phyloP scores from a whole-genome alignment of 1,139 yeast species.

The Taphrina sp. region DNA sequence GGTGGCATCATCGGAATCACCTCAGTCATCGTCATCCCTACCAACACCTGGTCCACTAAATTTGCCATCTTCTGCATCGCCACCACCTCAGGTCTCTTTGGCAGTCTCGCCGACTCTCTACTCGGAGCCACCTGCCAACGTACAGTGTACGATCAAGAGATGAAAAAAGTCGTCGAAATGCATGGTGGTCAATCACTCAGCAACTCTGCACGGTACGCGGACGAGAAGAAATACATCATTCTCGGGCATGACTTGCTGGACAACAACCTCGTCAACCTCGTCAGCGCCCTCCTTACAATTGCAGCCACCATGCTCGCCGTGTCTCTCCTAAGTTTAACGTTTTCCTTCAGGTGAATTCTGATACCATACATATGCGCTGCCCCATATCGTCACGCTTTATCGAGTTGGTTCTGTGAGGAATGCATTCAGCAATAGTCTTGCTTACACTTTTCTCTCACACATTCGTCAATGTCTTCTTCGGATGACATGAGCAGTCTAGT shows the following conservation, averaged over 20 bases:
- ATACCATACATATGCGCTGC: too few relatives aligned
- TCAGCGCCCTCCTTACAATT: slow-evolving; percentile 45
- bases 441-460: too few relatives aligned
- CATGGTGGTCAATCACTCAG: slow-evolving; percentile 45
- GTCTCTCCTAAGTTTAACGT: too few relatives aligned
- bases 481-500: too few relatives aligned
- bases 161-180: slow-evolving; percentile 49
- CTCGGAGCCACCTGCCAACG: slow-evolving; percentile 50
- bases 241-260: slow-evolving; percentile 42
- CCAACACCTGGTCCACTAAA: slow-evolving; percentile 35
- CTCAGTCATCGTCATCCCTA: slow-evolving; percentile 32
- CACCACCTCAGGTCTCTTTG: slow-evolving; percentile 47
- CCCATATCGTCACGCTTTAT: too few relatives aligned
- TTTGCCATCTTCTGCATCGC: slow-evolving; percentile 42
- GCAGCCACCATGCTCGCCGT: slow-evolving; percentile 41
- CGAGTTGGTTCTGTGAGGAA: too few relatives aligned
- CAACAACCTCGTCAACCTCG: slow-evolving; percentile 49
- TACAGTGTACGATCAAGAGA: slow-evolving; percentile 44
- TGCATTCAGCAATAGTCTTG: too few relatives aligned
- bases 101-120: slow-evolving; percentile 50
- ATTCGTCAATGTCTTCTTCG: too few relatives aligned
- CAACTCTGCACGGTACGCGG: not conserved
- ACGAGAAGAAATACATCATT: slow-evolving; percentile 3
- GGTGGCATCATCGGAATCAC: slow-evolving; percentile 46
- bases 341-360: not conserved